Evolutionary conservation across 1,284 basidiomycete genomes (phyloP).

Genomic region (Apiotrichum montevideense): DNA sequence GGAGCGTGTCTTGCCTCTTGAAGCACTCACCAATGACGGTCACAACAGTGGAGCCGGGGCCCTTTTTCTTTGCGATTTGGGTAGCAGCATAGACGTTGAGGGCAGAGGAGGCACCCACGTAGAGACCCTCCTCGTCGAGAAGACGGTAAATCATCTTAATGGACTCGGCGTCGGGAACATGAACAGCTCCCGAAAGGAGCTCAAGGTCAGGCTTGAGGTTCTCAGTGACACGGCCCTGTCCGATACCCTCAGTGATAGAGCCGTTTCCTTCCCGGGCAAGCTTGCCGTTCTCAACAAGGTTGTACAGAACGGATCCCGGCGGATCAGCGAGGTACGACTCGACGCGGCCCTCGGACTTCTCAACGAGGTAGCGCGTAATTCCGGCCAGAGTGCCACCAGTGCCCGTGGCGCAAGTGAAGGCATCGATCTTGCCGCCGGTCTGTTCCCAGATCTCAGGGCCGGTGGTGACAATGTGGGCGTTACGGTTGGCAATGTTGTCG

Average conservation of each 20-base stretch:
- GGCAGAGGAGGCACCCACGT: slow-evolving; percentile 92
- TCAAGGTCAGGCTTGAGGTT: slow-evolving; percentile 83
- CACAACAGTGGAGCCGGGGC: slow-evolving; percentile 69
- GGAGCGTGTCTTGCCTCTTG: not conserved
- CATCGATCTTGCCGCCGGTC: slow-evolving; percentile 72
- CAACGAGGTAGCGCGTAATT: slow-evolving; percentile 74
- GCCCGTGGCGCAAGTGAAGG: slow-evolving; percentile 87
- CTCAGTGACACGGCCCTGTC: slow-evolving; percentile 93
- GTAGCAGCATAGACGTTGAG: slow-evolving; percentile 92
- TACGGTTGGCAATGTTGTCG: slow-evolving; percentile 85
- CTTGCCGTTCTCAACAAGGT: slow-evolving; percentile 76
- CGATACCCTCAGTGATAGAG: slow-evolving; percentile 98
- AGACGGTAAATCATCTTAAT: slow-evolving; percentile 92
- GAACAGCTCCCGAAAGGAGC: slow-evolving; percentile 72
- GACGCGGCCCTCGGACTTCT: slow-evolving; percentile 71
- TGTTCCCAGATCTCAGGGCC: slow-evolving; percentile 98
- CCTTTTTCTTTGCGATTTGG: slow-evolving; percentile 78
- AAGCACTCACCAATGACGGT: slow-evolving; percentile 58
- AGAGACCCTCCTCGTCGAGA: slow-evolving; percentile 86
- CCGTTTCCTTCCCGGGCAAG: slow-evolving; percentile 70
- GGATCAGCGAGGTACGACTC: slow-evolving; percentile 95
- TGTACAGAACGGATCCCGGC: slow-evolving; percentile 86
- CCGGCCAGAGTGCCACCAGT: slow-evolving; percentile 96
- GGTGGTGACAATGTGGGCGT: slow-evolving; percentile 82
- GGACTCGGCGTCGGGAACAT: slow-evolving; percentile 81